These are phyloP conservation scores for Tubosaeta sp. DNA, from an alignment of 768 basidiomycete species.

Conservation along the genomic window DNA sequence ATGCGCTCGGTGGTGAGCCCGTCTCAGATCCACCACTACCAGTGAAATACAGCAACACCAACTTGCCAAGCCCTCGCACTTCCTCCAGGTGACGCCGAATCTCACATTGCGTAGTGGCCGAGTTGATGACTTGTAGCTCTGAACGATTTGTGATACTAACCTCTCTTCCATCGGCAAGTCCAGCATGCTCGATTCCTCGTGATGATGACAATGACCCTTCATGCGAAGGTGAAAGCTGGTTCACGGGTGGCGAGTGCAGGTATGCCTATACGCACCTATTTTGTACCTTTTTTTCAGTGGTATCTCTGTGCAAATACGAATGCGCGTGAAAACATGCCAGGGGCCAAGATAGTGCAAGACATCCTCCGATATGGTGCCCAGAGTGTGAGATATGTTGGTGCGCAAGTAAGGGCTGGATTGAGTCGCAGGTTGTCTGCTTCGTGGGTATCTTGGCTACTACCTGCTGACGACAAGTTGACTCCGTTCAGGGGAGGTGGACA, in stretches of 20 bases:
- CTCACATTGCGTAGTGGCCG: not conserved
- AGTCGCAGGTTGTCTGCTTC: slow-evolving; percentile 15
- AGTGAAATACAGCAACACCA: slow-evolving; percentile 22
- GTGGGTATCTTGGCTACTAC: slow-evolving; percentile 12
- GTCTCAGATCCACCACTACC: slow-evolving; percentile 44
- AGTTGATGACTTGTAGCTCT: slow-evolving; percentile 22
- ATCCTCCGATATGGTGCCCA: slow-evolving; percentile 78
- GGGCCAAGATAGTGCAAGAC: slow-evolving; percentile 60
- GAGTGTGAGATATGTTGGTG: slow-evolving; percentile 40
- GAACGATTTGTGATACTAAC: slow-evolving; percentile 36
- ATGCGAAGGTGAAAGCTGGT: slow-evolving; percentile 61
- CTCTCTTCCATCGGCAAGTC: slow-evolving; percentile 25
- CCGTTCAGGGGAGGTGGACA: no score
- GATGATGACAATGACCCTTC: slow-evolving; percentile 44
- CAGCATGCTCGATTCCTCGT: no score
- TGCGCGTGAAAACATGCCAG: slow-evolving; percentile 39
- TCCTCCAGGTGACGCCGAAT: slow-evolving; percentile 10
- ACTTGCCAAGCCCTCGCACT: slow-evolving; percentile 20
- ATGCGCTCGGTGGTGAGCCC: slow-evolving; percentile 45
- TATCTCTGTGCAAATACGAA: slow-evolving; percentile 86
- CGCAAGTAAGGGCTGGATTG: slow-evolving; percentile 1
- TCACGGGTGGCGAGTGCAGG: slow-evolving; percentile 96
- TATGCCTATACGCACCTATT: slow-evolving; percentile 24
- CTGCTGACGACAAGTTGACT: slow-evolving; percentile 13
- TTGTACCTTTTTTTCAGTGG: slow-evolving; percentile 50